A percentile compares a stretch with the other conserved stretches of the same genome.
phyloP scores from a whole-genome alignment of 805 yeast species.

The Starmerella bombi region DNA sequence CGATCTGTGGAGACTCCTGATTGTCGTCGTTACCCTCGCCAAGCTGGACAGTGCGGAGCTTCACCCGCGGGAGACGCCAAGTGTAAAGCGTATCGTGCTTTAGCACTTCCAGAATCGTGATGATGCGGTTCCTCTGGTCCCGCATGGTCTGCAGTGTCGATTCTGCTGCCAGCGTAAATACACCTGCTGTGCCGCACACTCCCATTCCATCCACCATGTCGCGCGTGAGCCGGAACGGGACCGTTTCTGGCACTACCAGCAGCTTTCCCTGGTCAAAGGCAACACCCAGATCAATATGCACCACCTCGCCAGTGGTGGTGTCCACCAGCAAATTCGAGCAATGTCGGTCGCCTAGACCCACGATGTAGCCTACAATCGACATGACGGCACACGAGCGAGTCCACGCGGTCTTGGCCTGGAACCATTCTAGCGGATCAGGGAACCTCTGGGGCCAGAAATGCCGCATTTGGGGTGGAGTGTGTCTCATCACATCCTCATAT shows the following conservation, averaged over 20 bases:
- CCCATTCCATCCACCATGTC: conserved; percentile 93
- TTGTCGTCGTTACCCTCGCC: not conserved
- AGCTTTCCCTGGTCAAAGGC: conserved; percentile 89
- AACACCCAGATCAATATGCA: conserved; percentile 91
- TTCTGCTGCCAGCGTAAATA: conserved; percentile 61
- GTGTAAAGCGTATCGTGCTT: conserved; percentile 86
- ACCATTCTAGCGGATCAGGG: conserved; percentile 62
- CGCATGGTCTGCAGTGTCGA: conserved; percentile 57
- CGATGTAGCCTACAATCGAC: conserved; percentile 73
- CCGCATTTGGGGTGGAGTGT: conserved; percentile 55
- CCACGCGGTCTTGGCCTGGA: conserved; percentile 46
- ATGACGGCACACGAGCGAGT: conserved; percentile 69
- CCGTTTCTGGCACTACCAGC: conserved; percentile 78
- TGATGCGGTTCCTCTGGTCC: conserved; percentile 50
- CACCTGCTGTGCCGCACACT: conserved; percentile 66
- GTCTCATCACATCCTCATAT: conserved; percentile 36
- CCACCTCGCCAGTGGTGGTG: conserved; percentile 70
- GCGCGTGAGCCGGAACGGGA: conserved; percentile 82
- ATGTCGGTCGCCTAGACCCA: conserved; percentile 94
- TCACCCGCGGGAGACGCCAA: conserved; percentile 76
- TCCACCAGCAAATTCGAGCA: conserved; percentile 83
- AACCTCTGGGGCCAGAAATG: conserved; percentile 58
- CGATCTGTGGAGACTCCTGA: conserved; percentile 1
- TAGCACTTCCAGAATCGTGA: conserved; percentile 72
- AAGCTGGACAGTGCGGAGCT: conserved; percentile 21